Evolutionary conservation across 352 stramenopile species (phyloP).

Genomic region (Thalassiosira hispida): DNA sequence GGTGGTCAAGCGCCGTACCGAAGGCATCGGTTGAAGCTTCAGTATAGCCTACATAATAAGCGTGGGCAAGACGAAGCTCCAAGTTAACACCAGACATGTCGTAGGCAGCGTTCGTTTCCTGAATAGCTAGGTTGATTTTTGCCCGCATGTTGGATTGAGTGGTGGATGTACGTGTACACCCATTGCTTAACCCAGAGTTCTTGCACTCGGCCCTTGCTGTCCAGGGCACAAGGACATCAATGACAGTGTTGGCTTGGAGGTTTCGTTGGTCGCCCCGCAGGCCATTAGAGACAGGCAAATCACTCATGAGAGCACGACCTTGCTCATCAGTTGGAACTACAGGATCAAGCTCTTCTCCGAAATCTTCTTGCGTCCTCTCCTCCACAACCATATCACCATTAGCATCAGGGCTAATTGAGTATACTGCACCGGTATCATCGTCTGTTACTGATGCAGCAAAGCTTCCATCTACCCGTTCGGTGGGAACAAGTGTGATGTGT

Average conservation of each 20-base stretch:
- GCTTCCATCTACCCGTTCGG: neutral
- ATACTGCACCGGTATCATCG: slow-evolving; percentile 15
- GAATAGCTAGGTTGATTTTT: slow-evolving; percentile 34
- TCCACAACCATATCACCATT: slow-evolving; percentile 12
- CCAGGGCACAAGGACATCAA: slow-evolving; percentile 44
- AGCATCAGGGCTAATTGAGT: slow-evolving; percentile 7
- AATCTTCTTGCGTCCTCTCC: slow-evolving; percentile 22
- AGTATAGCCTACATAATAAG: neutral
- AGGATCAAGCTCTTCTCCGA: slow-evolving; percentile 9
- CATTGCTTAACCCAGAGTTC: neutral
- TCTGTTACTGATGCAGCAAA: slow-evolving; percentile 11
- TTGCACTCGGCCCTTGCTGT: slow-evolving; percentile 32
- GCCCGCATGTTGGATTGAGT: slow-evolving; percentile 24
- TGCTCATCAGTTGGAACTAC: neutral
- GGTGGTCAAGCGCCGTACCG: neutral
- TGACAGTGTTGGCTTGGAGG: neutral
- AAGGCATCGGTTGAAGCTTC: slow-evolving; percentile 13
- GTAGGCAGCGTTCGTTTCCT: slow-evolving; percentile 50
- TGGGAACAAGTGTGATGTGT: slow-evolving; percentile 21
- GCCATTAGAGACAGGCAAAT: no score
- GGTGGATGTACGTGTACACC: neutral
- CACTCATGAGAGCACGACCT: neutral
- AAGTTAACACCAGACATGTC: slow-evolving; percentile 24
- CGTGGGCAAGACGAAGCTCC: slow-evolving; percentile 24
- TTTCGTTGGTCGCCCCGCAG: neutral